These are phyloP conservation scores for Daldinia vernicosa DNA, from an alignment of 495 filamentous ascomycete species.

Conservation along the genomic window DNA sequence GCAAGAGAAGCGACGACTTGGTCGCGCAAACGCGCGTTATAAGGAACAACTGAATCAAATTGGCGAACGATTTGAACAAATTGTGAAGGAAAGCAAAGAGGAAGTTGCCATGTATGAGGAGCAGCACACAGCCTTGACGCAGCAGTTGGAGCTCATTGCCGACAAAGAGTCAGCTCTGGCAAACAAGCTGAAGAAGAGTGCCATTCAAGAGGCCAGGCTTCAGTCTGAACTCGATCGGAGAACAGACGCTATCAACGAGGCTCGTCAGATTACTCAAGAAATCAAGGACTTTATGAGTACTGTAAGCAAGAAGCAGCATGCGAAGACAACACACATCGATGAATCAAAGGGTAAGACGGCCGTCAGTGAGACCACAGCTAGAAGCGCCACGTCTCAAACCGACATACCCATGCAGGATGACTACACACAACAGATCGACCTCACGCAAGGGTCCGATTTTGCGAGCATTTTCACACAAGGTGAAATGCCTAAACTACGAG, in stretches of 20 bases:
- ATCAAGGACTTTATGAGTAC: slow-evolving; percentile 49
- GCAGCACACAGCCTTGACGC: slow-evolving; percentile 26
- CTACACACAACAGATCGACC: slow-evolving; percentile 53
- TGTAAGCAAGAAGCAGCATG: slow-evolving; percentile 44
- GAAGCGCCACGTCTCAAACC: slow-evolving; percentile 42
- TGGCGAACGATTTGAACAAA: slow-evolving; percentile 45
- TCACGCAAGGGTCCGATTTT: slow-evolving; percentile 55
- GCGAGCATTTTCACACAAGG: slow-evolving; percentile 51
- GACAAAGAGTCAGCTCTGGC: slow-evolving; percentile 47
- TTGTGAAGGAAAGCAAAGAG: slow-evolving; percentile 32
- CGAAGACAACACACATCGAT: slow-evolving; percentile 50
- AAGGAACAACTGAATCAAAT: slow-evolving; percentile 51
- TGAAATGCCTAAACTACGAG: slow-evolving; percentile 50
- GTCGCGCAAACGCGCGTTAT: slow-evolving; percentile 34
- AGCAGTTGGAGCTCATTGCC: slow-evolving; percentile 36
- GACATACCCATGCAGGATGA: slow-evolving; percentile 54
- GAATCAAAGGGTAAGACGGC: slow-evolving; percentile 47
- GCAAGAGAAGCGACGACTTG: slow-evolving; percentile 31
- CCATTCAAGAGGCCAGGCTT: slow-evolving; percentile 45
- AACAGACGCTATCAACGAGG: slow-evolving; percentile 35
- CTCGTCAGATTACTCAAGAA: slow-evolving; percentile 42
- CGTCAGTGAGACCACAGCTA: slow-evolving; percentile 44
- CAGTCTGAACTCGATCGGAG: slow-evolving; percentile 27
- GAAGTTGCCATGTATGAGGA: slow-evolving; percentile 26
- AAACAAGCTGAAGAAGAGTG: slow-evolving; percentile 45